These are phyloP conservation scores for Jamesozyma hellenica DNA, from an alignment of 805 yeast genomes.

Conservation along the genomic window DNA sequence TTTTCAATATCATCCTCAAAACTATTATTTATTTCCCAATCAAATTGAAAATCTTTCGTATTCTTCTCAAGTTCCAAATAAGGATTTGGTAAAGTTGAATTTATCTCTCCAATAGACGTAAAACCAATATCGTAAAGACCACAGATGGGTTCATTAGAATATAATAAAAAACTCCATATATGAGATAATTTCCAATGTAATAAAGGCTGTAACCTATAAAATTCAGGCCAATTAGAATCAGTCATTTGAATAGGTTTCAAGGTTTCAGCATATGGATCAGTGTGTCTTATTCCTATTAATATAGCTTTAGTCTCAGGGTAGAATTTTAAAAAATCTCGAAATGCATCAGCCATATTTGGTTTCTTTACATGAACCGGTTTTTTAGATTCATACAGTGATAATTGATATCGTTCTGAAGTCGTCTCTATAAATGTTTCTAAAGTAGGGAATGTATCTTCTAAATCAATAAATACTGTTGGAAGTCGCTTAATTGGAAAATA, in stretches of 20 bases:
- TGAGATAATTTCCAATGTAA: slow-evolving; percentile 78
- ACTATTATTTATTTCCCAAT: slow-evolving; percentile 22
- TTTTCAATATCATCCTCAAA: slow-evolving; percentile 2
- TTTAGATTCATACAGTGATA: slow-evolving; percentile 36
- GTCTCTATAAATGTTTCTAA: slow-evolving; percentile 53
- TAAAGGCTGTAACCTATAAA: slow-evolving; percentile 77
- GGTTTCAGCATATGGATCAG: slow-evolving; percentile 72
- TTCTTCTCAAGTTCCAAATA: slow-evolving; percentile 26
- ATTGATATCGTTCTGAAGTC: slow-evolving; percentile 45
- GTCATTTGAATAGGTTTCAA: slow-evolving; percentile 59
- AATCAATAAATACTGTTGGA: slow-evolving; percentile 63
- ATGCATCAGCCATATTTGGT: slow-evolving; percentile 51
- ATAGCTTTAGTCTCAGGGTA: slow-evolving; percentile 57
- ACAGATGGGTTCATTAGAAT: slow-evolving; percentile 58
- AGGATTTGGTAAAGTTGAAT: slow-evolving; percentile 67
- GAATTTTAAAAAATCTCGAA: slow-evolving; percentile 45
- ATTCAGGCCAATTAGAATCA: slow-evolving; percentile 86
- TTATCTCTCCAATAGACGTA: slow-evolving; percentile 78
- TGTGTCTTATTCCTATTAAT: slow-evolving; percentile 76
- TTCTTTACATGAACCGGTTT: slow-evolving; percentile 16
- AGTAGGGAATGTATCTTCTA: slow-evolving; percentile 62
- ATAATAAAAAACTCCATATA: slow-evolving; percentile 73
- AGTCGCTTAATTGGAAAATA: slow-evolving; percentile 16
- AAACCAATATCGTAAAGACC: slow-evolving; percentile 70
- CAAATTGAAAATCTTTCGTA: slow-evolving; percentile 7